phyloP scores from a whole-genome alignment of 2,329 filamentous ascomycete species.

The Mycogone perniciosa region DNA sequence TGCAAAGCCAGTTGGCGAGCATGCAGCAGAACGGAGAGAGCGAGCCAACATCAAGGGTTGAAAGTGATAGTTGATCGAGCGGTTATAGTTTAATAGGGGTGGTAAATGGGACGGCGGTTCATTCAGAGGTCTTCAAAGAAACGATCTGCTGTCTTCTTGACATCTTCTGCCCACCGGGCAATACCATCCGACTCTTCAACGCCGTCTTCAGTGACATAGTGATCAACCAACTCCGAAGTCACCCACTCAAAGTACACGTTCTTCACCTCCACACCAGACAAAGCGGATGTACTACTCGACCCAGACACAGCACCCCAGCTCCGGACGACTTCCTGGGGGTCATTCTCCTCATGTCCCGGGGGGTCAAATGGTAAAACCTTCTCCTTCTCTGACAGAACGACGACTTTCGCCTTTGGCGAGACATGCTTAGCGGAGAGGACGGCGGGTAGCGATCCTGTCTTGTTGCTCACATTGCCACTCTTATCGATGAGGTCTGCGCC shows the following conservation, averaged over 20 bases:
- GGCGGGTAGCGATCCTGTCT: constrained; percentile 56
- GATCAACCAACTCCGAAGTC: constrained; percentile 41
- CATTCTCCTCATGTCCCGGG: constrained; percentile 42
- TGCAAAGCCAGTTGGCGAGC: constrained; percentile 52
- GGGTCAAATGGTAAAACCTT: constrained; percentile 47
- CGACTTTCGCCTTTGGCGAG: constrained; percentile 38
- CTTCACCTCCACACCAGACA: constrained; percentile 28
- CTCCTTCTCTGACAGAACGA: constrained; percentile 54
- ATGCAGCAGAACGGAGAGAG: constrained; percentile 21
- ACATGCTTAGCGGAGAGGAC: constrained; percentile 48
- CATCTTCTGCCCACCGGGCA: constrained; percentile 28
- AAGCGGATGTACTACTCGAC: background rate
- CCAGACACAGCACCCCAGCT: constrained; percentile 35
- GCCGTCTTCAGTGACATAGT: constrained; percentile 50
- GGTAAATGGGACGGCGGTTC: background rate
- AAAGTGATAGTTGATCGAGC: background rate
- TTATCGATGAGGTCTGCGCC: constrained; percentile 58
- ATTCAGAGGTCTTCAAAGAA: constrained; percentile 38
- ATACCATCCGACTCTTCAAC: constrained; percentile 36
- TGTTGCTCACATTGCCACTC: constrained; percentile 57
- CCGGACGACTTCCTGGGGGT: constrained; percentile 41
- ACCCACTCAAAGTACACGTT: constrained; percentile 60
- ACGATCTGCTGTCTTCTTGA: constrained; percentile 30
- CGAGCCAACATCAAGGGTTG: constrained; percentile 13
- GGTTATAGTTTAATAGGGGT: background rate